Evolutionary conservation across 129 eudicot species (phyloP).

Genomic region (Lactuca sativa): DNA sequence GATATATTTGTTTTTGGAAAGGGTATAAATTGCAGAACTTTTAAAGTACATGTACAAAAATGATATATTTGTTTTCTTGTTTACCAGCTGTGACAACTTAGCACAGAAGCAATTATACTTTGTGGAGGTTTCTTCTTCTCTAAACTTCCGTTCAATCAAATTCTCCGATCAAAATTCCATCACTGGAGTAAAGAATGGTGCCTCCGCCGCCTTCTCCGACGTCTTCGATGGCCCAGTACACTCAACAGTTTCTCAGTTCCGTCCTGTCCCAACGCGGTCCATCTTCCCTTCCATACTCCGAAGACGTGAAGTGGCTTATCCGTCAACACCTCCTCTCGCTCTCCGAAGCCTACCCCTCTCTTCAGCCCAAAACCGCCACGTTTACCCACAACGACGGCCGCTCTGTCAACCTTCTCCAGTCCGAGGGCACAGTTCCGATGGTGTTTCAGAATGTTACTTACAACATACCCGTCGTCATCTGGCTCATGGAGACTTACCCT

Average conservation of each 20-base stretch:
- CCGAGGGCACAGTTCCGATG: conserved; percentile 89
- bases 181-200: conserved; percentile 19
- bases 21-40: neutral
- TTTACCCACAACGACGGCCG: conserved; percentile 93
- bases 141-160: conserved; percentile 1
- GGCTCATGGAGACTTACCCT: conserved; percentile 83
- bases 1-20: too few relatives aligned
- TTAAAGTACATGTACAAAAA: neutral
- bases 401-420: conserved; percentile 64
- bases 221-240: conserved; percentile 36
- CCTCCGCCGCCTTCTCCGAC: conserved; percentile 15
- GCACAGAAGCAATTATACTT: conserved; percentile 7
- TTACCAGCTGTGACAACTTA: conserved; percentile 11
- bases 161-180: conserved; percentile 25
- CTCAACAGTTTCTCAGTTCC: conserved; percentile 68
- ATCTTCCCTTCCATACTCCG: conserved; percentile 67
- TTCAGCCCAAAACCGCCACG: conserved; percentile 65
- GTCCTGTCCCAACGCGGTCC: conserved; percentile 89
- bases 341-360: conserved; percentile 57
- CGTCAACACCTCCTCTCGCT: conserved; percentile 78
- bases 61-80: neutral
- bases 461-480: conserved; percentile 70
- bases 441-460: conserved; percentile 56
- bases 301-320: conserved; percentile 76
- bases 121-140: neutral